Percentiles rank a stretch among this genome's conserved stretches.
phyloP scores from a whole-genome alignment of 306 rosid genomes.

The Spatholobus suberectus region DNA sequence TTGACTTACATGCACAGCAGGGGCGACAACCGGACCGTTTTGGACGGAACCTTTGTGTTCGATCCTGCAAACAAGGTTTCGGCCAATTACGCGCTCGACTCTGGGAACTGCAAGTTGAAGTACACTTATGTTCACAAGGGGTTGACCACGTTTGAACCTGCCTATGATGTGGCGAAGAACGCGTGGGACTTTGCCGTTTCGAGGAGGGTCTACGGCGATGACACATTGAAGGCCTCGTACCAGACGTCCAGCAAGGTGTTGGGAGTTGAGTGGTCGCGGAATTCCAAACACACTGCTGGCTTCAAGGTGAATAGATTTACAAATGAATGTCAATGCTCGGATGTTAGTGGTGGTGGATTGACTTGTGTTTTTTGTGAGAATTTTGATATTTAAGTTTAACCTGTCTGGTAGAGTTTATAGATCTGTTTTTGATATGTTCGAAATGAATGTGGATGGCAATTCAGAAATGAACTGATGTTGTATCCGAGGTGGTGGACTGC shows the following conservation, averaged over 20 bases:
- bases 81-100: slow-evolving; percentile 68
- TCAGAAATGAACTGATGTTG: no score
- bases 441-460: no score
- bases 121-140: slow-evolving; percentile 77
- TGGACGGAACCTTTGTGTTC: slow-evolving; percentile 75
- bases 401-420: background rate
- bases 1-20: slow-evolving; percentile 72
- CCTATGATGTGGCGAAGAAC: slow-evolving; percentile 74
- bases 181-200: slow-evolving; percentile 89
- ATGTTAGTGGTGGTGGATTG: background rate
- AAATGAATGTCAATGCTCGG: background rate
- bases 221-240: slow-evolving; percentile 64
- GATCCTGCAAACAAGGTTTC: slow-evolving; percentile 90
- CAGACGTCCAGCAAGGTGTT: slow-evolving; percentile 67
- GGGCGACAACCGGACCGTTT: slow-evolving; percentile 70
- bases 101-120: slow-evolving; percentile 72
- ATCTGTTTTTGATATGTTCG: background rate
- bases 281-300: slow-evolving; percentile 63
- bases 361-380: background rate
- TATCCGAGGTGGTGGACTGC: no score
- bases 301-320: slow-evolving; percentile 61
- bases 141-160: slow-evolving; percentile 77
- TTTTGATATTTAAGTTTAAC: background rate
- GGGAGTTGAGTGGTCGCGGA: slow-evolving; percentile 85
- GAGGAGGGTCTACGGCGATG: slow-evolving; percentile 64